Evolutionary conservation across 2,329 filamentous ascomycete species (phyloP).

Genomic region (Cryphonectria nitschkei): DNA sequence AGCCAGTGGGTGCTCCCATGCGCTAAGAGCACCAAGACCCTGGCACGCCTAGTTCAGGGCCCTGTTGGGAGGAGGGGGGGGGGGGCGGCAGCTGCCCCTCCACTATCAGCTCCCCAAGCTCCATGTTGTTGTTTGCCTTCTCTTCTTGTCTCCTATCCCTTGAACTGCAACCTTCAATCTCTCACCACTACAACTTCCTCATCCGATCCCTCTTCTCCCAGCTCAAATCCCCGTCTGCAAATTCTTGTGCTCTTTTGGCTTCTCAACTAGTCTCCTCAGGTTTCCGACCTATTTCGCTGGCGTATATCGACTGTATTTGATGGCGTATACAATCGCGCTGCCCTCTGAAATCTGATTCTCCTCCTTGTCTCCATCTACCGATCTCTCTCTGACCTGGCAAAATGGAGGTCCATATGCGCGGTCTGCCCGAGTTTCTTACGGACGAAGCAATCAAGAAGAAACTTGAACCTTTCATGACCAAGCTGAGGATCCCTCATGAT

Average conservation of each 20-base stretch:
- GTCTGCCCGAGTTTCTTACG: constrained; percentile 47
- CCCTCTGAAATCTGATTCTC: background rate
- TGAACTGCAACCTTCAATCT: background rate
- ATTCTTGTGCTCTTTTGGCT: background rate
- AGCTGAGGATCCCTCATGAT: constrained; percentile 41
- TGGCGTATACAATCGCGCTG: background rate
- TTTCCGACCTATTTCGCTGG: background rate
- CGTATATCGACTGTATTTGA: background rate
- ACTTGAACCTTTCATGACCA: constrained; percentile 45
- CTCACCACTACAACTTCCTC: background rate
- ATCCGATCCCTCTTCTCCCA: background rate
- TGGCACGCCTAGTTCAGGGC: background rate
- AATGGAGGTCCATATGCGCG: constrained; percentile 53
- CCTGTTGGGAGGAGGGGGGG: background rate
- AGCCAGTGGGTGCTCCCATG: background rate
- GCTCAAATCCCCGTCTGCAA: background rate
- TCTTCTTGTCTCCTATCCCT: background rate
- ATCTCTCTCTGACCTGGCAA: background rate
- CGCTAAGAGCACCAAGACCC: background rate
- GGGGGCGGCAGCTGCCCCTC: background rate
- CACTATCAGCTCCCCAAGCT: background rate
- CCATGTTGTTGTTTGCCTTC: background rate
- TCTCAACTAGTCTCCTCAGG: background rate
- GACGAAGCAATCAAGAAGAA: constrained; percentile 43
- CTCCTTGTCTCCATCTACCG: background rate